These are phyloP conservation scores for Aspergillus panamensis DNA, from an alignment of 495 filamentous ascomycete genomes.

Conservation along the genomic window DNA sequence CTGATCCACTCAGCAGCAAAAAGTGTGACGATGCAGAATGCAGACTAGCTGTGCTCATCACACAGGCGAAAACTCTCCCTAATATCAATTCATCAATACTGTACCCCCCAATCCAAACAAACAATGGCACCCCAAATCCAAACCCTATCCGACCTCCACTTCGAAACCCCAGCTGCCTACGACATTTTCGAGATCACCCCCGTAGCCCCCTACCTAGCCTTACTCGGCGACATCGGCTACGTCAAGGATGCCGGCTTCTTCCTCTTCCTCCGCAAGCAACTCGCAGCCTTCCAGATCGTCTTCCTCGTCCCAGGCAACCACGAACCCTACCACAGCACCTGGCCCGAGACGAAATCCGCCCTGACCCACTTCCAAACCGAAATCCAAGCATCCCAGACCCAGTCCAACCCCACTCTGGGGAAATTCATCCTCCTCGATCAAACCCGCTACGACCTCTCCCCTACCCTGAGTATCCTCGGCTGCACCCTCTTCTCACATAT, in stretches of 20 bases:
- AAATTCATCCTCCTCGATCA: constrained; percentile 43
- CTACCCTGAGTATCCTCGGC: constrained; percentile 38
- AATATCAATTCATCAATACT: too few relatives aligned
- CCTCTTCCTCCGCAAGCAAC: constrained; percentile 37
- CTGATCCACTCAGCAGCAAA: too few relatives aligned
- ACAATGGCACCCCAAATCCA: constrained; percentile 28
- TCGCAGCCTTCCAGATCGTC: constrained; percentile 37
- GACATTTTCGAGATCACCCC: constrained; percentile 41
- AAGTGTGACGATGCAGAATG: too few relatives aligned
- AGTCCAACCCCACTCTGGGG: constrained; percentile 14
- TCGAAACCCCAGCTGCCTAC: constrained; percentile 45
- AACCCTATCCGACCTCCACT: constrained; percentile 52
- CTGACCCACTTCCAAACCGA: constrained; percentile 14
- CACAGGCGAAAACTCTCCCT: too few relatives aligned
- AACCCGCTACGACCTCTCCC: constrained; percentile 32
- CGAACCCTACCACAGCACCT: constrained; percentile 39
- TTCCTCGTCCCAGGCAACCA: constrained; percentile 52
- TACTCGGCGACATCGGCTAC: constrained; percentile 54
- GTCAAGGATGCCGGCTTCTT: constrained; percentile 32
- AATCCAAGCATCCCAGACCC: not conserved
- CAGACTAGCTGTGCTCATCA: too few relatives aligned
- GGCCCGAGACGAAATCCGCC: constrained; percentile 29
- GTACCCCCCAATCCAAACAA: too few relatives aligned
- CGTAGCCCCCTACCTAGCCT: constrained; percentile 43
- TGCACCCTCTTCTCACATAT: constrained; percentile 48